A percentile compares a stretch with the other conserved stretches of the same genome.
Conservation (phyloP, 2,329 filamentous ascomycete species). For the Stagonosporopsis rhizophila region DNA sequence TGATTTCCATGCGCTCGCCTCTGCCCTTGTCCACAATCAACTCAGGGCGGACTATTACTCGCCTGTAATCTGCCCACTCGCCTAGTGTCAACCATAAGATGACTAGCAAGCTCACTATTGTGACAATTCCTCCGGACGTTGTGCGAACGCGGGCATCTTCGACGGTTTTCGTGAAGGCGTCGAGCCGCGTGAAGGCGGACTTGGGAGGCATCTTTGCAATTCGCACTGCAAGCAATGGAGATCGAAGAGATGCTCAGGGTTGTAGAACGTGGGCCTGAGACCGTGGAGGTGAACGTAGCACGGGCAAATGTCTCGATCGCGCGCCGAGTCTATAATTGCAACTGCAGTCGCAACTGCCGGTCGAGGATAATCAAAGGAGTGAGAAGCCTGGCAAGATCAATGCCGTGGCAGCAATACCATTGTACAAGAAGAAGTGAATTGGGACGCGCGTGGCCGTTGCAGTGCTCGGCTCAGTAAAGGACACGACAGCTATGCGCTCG, state of each 20-base stretch:
- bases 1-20: slow-evolving; percentile 99
- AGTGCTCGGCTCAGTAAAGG: slow-evolving; percentile 42
- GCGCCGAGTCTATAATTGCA: slow-evolving; percentile 19
- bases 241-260: slow-evolving; percentile 7
- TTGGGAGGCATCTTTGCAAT: slow-evolving; percentile 75
- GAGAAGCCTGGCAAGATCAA: slow-evolving; percentile 30
- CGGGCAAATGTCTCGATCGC: slow-evolving; percentile 19
- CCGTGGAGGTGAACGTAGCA: slow-evolving; percentile 17
- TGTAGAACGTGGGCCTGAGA: slow-evolving; percentile 20
- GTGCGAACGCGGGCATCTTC: slow-evolving; percentile 97
- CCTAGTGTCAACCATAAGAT: slow-evolving; percentile 90
- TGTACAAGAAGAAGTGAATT: slow-evolving; percentile 30
- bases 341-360: slow-evolving; percentile 21
- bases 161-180: slow-evolving; percentile 99
- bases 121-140: slow-evolving; percentile 93
- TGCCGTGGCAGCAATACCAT: slow-evolving; percentile 33
- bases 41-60: slow-evolving; percentile 86
- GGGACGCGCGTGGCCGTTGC: slow-evolving; percentile 32
- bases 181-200: slow-evolving; percentile 93
- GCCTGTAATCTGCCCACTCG: slow-evolving; percentile 94
- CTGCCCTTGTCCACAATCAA: slow-evolving; percentile 95
- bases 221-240: slow-evolving; percentile 16
- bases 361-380: slow-evolving; percentile 23
- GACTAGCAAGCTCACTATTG: slow-evolving; percentile 85
- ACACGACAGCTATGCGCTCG: slow-evolving; percentile 45